Evolutionary conservation across 1,284 basidiomycete species (phyloP).

Genomic region (Rugosomyces carneus): DNA sequence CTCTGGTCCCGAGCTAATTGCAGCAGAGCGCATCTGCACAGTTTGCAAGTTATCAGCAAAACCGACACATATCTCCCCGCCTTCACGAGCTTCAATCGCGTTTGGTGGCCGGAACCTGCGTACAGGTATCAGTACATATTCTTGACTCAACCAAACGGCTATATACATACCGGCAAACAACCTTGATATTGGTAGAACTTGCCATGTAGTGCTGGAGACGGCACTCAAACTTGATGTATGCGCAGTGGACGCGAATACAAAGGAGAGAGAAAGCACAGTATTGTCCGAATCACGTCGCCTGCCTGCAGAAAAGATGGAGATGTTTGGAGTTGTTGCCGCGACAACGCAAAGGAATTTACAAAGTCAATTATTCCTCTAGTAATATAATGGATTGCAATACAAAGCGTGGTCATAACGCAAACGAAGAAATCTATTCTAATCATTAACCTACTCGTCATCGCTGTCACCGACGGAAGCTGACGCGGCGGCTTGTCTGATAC

Average conservation of each 20-base stretch:
- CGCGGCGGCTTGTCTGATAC: constrained; percentile 41
- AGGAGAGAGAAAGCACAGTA: constrained; percentile 1
- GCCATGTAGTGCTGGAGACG: constrained; percentile 42
- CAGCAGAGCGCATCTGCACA: constrained; percentile 72
- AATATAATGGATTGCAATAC: constrained; percentile 12
- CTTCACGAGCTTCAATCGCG: constrained; percentile 84
- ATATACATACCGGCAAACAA: constrained; percentile 80
- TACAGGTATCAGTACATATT: constrained; percentile 7
- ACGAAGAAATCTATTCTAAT: constrained; percentile 2
- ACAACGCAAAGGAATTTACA: constrained; percentile 7
- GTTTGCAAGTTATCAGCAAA: constrained; percentile 85
- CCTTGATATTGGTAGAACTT: constrained; percentile 83
- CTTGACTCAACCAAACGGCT: constrained; percentile 5
- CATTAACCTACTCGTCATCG: constrained; percentile 24
- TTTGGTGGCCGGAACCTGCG: constrained; percentile 94
- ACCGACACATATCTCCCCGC: constrained; percentile 86
- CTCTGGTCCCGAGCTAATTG: constrained; percentile 67
- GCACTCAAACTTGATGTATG: constrained; percentile 14
- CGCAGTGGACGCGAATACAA: constrained; percentile 2
- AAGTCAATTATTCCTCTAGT: constrained; percentile 3
- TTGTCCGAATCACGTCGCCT: constrained; percentile 3
- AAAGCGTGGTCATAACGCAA: constrained; percentile 12
- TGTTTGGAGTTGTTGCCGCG: constrained; percentile 27
- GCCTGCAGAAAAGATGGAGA: constrained; percentile 8
- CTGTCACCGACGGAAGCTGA: constrained; percentile 39